These are phyloP conservation scores for Xylariaceae sp. DNA, from an alignment of 2,329 filamentous ascomycete genomes.

Conservation along the genomic window DNA sequence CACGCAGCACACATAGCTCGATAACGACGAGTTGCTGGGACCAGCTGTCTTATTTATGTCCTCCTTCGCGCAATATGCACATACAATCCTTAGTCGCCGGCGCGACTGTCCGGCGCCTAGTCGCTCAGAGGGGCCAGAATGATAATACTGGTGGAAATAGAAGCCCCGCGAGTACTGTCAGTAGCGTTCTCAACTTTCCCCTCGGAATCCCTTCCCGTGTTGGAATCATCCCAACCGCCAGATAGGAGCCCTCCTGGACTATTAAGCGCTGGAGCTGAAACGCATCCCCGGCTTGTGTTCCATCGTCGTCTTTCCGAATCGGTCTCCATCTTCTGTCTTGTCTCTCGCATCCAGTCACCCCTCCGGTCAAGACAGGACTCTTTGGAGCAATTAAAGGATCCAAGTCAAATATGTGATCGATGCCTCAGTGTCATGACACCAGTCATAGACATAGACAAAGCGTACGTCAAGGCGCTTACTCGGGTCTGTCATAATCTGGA, in stretches of 20 bases:
- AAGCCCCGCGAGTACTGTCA: not conserved
- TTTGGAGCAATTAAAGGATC: not conserved
- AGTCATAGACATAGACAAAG: no score
- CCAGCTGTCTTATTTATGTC: constrained; percentile 3
- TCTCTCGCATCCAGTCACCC: not conserved
- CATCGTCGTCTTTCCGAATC: not conserved
- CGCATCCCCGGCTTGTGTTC: not conserved
- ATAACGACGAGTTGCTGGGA: not conserved
- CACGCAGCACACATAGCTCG: not conserved
- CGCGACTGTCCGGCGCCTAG: not conserved
- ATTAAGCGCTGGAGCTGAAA: constrained; percentile 3
- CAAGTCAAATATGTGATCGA: not conserved
- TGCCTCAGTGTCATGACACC: no score
- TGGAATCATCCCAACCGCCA: constrained; percentile 1
- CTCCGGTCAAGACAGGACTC: not conserved
- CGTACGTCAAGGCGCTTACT: no score
- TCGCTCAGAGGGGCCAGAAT: no score
- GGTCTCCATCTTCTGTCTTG: not conserved
- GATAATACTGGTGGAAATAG: not conserved
- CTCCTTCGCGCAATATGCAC: not conserved
- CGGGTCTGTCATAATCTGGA: no score
- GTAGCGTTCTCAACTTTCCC: not conserved
- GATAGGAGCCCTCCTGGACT: not conserved
- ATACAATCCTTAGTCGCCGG: not conserved
- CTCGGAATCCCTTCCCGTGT: constrained; percentile 1